A percentile compares a stretch with the other conserved stretches of the same genome.
Evolutionary conservation across 805 yeast genomes (phyloP).

Genomic region (Sporopachydermia quercuum): DNA sequence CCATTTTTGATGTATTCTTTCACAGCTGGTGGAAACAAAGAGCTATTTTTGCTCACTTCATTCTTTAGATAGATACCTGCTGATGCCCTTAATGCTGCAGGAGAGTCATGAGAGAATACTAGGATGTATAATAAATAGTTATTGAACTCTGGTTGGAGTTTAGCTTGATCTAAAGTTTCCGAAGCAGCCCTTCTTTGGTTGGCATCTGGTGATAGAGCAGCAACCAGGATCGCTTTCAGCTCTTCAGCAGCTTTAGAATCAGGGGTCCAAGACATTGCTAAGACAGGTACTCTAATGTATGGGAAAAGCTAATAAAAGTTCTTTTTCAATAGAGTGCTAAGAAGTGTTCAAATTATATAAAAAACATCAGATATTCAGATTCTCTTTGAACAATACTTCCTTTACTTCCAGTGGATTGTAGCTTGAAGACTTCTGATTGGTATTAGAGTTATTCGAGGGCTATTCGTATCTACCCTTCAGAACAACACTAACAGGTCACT

Average conservation of each 20-base stretch:
- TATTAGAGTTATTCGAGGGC: no score
- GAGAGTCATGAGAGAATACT: conserved; percentile 32
- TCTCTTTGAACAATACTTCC: no score
- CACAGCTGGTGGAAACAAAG: conserved; percentile 20
- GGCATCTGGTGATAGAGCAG: not conserved
- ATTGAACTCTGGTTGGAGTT: conserved; percentile 36
- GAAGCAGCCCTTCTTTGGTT: not conserved
- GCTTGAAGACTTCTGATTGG: no score
- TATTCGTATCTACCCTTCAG: no score
- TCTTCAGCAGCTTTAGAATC: not conserved
- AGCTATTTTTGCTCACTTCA: conserved; percentile 30
- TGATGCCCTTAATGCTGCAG: conserved; percentile 60
- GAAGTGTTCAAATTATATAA: no score
- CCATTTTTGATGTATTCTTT: conserved; percentile 29
- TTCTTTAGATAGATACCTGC: conserved; percentile 83
- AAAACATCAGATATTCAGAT: no score
- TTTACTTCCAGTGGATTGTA: no score
- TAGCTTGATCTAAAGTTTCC: not conserved
- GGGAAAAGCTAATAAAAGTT: no score
- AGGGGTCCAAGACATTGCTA: not conserved
- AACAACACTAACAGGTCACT: no score
- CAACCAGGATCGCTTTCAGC: not conserved
- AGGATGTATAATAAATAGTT: conserved; percentile 66
- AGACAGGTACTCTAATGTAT: no score
- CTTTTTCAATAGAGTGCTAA: no score